Base-by-base conservation (phyloP, 192 early-diverging fungal genomes). In the Phycomyces blakesleeanus region DNA sequence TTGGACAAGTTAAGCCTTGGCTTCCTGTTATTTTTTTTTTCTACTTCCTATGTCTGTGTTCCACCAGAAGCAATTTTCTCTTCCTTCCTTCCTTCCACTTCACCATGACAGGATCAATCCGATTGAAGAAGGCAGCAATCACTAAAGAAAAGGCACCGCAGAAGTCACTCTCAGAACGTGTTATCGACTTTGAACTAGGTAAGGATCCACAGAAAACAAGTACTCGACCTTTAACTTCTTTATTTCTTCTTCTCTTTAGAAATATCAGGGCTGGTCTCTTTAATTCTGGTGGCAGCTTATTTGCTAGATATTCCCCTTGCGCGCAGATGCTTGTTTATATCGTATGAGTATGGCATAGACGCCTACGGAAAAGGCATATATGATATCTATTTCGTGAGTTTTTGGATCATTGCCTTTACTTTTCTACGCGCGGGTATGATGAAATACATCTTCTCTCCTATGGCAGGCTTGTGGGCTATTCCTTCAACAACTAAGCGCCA, bases 361-460 rank as follows among this genome's bases (percentile, higher is more conserved):
- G 26, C 37, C 12, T 83, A 78, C 63, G 66, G n/a, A 11, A 79
- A 79, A 38, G 87, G 88, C 15, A 40, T 39, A 7, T 64, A 84
- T 16, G 88, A 91, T 58, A 39, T 78, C n/a, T 80, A 76, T 29
- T 85, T 89, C 66, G 78, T 89, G 5, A 55, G 53, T 26, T 84
- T 84, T 68, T 90, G 87, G 87, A 71, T 88, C 24, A 62, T 89
- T 12, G 76, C 77, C 44, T 84, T 89, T 22, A 85, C 88, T 11
- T 83, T 84, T 18, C 59, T 84, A 10, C 83, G 90, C 14, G 81
- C 83, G 0, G 22, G 74, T 11, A 62, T 83, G 52, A 78, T 89
- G 78, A 79, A 77, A 44, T 78, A 78, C 49, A 55, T 75, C 47
- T 71, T 82, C 29, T 69, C 51, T 34, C 81, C 83, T 9, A 11